Base-by-base conservation (phyloP, 2,329 filamentous ascomycete genomes). In the Cladosporium velox region DNA sequence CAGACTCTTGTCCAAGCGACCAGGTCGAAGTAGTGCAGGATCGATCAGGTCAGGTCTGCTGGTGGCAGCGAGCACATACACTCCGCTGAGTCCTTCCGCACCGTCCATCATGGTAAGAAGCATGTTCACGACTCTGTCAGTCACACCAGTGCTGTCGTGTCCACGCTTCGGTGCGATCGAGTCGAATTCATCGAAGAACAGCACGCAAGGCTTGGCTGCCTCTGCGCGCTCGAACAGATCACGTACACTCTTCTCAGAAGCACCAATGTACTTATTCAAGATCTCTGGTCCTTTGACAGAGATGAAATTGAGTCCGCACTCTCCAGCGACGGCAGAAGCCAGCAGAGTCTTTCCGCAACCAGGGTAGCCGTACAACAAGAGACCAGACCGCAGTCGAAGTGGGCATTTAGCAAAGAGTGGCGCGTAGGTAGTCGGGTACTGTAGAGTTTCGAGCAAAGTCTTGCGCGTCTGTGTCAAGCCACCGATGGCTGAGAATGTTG, bases 101-200 rank as follows among this genome's bases (percentile, higher is more conserved):
- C 95, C 95, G 74, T 99, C 95, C 95, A 99, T 99, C 78, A 98
- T 94, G 0, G 96, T 99, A 12, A 99, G 86, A 66, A 99, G 88
- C 82, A 99, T 96, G 77, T 99, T 99, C 72, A 99, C 95, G 0
- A 99, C 96, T 44, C 96, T 88, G 78, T 99, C 96, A 0, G 95
- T 99, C n/a, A 99, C 96, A 70, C 96, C 95, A 0, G 95, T 99
- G 1, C 91, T 95, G 77, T 99, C 96, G 76, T 99, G 95, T 0
- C 95, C 95, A 80, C 95, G 87, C 79, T 98, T 99, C 2, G 95
- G 95, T 0, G 96, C 96, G 69, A 99, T 98, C 47, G 91, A 93
- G 80, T 99, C 95, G 75, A 99, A 99, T 77, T 99, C 95, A 75
- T 99, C 95, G 75, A 99, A 99, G 84, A 99, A 99, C 10, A 99